These are phyloP conservation scores for Ormosia emarginata DNA, from an alignment of 306 rosid genomes.

Conservation along the genomic window DNA sequence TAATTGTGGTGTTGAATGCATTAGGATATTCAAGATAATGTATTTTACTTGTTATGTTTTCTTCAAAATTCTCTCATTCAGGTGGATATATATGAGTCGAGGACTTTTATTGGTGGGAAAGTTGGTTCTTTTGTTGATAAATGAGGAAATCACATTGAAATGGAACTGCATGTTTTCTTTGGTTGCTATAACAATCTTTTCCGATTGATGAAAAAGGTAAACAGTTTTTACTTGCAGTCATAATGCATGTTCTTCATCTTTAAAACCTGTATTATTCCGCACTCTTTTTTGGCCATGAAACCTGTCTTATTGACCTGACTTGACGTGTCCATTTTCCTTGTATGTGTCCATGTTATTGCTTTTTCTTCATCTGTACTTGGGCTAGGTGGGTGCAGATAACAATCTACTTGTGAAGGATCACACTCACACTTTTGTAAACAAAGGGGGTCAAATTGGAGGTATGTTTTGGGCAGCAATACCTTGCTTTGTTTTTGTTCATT, in stretches of 20 bases:
- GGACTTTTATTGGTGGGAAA: conserved; percentile 91
- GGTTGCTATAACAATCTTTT: conserved; percentile 98
- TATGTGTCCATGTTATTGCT: neutral
- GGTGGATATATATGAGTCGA: conserved; percentile 96
- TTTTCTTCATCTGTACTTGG: conserved; percentile 21
- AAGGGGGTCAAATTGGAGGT: conserved; percentile 98
- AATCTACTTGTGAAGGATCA: conserved; percentile 97
- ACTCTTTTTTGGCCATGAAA: neutral
- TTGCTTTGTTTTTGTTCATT: neutral
- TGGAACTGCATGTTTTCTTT: conserved; percentile 97
- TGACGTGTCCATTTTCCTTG: neutral
- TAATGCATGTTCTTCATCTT: conserved; percentile 1
- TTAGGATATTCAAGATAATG: neutral
- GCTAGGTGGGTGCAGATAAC: conserved; percentile 81
- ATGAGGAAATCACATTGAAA: conserved; percentile 91
- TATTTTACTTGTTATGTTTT: neutral
- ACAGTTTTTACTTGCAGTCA: conserved; percentile 11
- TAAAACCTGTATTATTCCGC: neutral
- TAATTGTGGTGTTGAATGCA: neutral
- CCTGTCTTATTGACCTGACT: neutral
- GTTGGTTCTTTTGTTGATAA: conserved; percentile 95
- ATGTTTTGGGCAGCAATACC: conserved; percentile 26
- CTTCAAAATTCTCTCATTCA: conserved; percentile 29
- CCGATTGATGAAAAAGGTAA: conserved; percentile 95
- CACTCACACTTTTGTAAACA: conserved; percentile 91